These are phyloP conservation scores for Fraxinus ornus DNA, from an alignment of 305 asterid genomes.

Conservation along the genomic window DNA sequence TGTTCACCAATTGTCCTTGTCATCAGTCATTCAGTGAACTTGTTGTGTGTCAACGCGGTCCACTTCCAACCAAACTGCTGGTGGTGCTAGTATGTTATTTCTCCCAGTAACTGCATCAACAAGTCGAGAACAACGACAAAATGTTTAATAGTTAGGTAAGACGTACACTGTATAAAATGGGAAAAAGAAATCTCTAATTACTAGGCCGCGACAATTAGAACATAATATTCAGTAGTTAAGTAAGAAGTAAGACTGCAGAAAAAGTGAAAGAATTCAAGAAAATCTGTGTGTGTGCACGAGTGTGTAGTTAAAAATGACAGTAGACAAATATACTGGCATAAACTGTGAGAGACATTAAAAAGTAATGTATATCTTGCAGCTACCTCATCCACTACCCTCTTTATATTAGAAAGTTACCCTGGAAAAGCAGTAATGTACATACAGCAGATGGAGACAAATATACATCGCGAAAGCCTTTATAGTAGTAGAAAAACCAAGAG, in stretches of 20 bases:
- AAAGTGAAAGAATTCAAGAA: not conserved
- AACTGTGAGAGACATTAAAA: not conserved
- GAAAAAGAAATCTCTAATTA: not conserved
- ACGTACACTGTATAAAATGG: not conserved
- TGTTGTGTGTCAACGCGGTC: not conserved
- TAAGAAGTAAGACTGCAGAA: not conserved
- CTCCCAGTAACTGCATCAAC: not conserved
- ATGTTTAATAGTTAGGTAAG: not conserved
- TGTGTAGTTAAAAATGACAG: not conserved
- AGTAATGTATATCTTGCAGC: not conserved
- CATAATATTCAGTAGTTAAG: not conserved
- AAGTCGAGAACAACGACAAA: not conserved
- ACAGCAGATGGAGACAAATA: not conserved
- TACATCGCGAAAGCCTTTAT: not conserved
- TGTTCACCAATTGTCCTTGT: not conserved
- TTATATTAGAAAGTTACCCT: not conserved
- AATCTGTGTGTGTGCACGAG: not conserved
- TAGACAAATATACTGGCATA: not conserved
- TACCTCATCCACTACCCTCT: not conserved
- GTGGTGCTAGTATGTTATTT: not conserved
- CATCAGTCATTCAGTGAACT: not conserved
- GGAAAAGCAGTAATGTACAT: not conserved
- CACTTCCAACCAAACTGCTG: not conserved
- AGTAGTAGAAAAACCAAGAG: not conserved
- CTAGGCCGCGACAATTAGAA: not conserved